These are phyloP conservation scores for Aureobasidium sp. DNA, from an alignment of 2,329 filamentous ascomycete genomes.

Conservation along the genomic window DNA sequence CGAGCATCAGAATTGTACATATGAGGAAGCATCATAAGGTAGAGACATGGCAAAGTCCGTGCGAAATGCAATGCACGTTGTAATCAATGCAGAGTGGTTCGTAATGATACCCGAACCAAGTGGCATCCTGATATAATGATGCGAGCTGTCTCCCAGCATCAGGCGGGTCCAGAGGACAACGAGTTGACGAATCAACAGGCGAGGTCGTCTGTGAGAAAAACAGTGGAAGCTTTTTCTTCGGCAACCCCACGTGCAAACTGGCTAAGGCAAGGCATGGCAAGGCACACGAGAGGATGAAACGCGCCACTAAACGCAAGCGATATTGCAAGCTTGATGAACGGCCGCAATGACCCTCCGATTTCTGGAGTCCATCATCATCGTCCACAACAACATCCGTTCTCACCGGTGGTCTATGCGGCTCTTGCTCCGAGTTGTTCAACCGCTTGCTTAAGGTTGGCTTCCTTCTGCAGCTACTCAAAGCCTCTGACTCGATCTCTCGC, in stretches of 20 bases:
- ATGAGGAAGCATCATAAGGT: conserved; percentile 7
- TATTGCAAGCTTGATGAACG: conserved; percentile 6
- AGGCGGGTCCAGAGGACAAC: conserved; percentile 9
- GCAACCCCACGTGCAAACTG: conserved; percentile 15
- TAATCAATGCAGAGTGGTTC: conserved; percentile 16
- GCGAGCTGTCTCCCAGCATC: conserved; percentile 6
- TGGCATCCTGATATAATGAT: conserved; percentile 8
- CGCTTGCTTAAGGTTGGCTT: conserved; percentile 5
- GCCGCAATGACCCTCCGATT: conserved; percentile 4
- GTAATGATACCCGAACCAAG: conserved; percentile 12
- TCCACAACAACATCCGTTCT: background rate
- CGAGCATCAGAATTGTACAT: conserved; percentile 15
- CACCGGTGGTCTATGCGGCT: background rate
- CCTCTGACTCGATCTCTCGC: background rate
- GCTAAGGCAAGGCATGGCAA: conserved; percentile 14
- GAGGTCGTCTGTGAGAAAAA: background rate
- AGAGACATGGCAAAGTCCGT: conserved; percentile 14
- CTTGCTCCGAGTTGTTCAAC: background rate
- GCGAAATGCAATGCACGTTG: conserved; percentile 14
- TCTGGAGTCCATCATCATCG: background rate
- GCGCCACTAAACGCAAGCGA: conserved; percentile 14
- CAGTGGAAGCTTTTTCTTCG: conserved; percentile 14
- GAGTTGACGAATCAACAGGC: conserved; percentile 8
- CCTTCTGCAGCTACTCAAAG: conserved; percentile 1
- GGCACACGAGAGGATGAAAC: conserved; percentile 15